These are phyloP conservation scores for Monotropa hypopitys DNA, from an alignment of 179 eudicot species.

Conservation along the genomic window DNA sequence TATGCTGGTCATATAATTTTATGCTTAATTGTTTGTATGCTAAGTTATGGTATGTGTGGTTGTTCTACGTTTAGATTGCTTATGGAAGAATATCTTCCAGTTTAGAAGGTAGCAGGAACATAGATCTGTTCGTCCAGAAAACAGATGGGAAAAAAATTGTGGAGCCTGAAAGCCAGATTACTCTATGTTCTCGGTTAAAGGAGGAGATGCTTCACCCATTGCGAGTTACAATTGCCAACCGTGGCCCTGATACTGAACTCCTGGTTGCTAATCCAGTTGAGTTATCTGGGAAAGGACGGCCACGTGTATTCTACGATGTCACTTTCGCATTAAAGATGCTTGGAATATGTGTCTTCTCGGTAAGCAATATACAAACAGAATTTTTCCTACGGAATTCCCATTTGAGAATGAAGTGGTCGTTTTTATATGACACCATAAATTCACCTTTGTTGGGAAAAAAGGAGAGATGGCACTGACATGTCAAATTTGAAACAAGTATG, in stretches of 20 bases:
- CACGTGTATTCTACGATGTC: slow-evolving; percentile 48
- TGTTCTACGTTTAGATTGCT: slow-evolving; percentile 24
- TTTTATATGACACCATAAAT: too few species aligned
- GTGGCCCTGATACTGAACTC: slow-evolving; percentile 50
- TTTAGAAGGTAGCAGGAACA: slow-evolving; percentile 23
- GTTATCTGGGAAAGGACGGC: slow-evolving; percentile 46
- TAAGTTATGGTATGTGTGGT: background rate
- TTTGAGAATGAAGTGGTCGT: too few species aligned
- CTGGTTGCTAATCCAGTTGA: slow-evolving; percentile 55
- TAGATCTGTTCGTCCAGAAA: slow-evolving; percentile 37
- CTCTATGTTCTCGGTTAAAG: slow-evolving; percentile 38
- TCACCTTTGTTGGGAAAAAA: too few species aligned
- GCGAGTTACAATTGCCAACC: slow-evolving; percentile 36
- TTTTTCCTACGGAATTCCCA: too few species aligned
- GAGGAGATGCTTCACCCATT: slow-evolving; percentile 47
- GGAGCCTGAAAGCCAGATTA: slow-evolving; percentile 24
- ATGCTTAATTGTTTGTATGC: background rate
- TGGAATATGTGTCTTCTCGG: slow-evolving; percentile 41
- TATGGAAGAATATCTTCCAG: slow-evolving; percentile 40
- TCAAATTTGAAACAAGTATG: too few species aligned
- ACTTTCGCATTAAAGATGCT: slow-evolving; percentile 36
- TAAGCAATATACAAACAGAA: slow-evolving; percentile 13
- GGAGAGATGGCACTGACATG: too few species aligned
- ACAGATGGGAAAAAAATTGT: slow-evolving; percentile 40
- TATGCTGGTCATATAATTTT: background rate